Evolutionary conservation across 495 filamentous ascomycete genomes (phyloP).

Genomic region (Chaetomium cochliodes): DNA sequence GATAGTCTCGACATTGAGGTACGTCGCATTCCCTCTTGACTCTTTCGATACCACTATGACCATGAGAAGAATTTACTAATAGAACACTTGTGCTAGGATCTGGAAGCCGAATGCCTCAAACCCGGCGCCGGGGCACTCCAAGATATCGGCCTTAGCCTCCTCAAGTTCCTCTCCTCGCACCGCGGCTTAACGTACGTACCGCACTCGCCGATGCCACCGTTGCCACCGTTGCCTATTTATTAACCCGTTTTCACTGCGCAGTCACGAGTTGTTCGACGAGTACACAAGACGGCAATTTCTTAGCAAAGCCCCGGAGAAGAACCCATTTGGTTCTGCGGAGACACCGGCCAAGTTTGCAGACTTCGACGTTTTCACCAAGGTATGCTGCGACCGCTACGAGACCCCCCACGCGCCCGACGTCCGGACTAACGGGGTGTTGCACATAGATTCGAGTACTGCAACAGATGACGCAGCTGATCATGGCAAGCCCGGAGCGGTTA

Average conservation of each 20-base stretch:
- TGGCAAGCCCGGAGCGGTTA: conserved; percentile 79
- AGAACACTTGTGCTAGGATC: conserved; percentile 57
- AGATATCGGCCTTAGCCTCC: conserved; percentile 80
- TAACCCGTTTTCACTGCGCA: conserved; percentile 37
- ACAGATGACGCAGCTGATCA: conserved; percentile 86
- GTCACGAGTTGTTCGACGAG: conserved; percentile 87
- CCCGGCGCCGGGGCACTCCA: conserved; percentile 70
- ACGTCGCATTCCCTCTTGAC: conserved; percentile 32
- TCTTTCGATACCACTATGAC: not conserved
- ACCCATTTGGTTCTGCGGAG: conserved; percentile 85
- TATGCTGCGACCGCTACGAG: conserved; percentile 26
- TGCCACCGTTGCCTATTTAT: not conserved
- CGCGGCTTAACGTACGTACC: conserved; percentile 78
- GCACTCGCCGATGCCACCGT: conserved; percentile 4
- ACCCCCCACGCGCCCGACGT: not conserved
- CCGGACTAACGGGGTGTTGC: not conserved
- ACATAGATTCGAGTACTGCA: conserved; percentile 75
- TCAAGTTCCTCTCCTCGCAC: conserved; percentile 93
- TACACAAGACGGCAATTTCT: conserved; percentile 89
- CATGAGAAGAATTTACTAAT: not conserved
- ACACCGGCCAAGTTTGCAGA: conserved; percentile 67
- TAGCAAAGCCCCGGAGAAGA: conserved; percentile 72
- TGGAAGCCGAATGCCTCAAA: conserved; percentile 85
- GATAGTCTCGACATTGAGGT: conserved; percentile 85
- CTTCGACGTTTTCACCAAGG: conserved; percentile 80